Evolutionary conservation across 441 rosid species (phyloP).

Genomic region (Kokia cookei): DNA sequence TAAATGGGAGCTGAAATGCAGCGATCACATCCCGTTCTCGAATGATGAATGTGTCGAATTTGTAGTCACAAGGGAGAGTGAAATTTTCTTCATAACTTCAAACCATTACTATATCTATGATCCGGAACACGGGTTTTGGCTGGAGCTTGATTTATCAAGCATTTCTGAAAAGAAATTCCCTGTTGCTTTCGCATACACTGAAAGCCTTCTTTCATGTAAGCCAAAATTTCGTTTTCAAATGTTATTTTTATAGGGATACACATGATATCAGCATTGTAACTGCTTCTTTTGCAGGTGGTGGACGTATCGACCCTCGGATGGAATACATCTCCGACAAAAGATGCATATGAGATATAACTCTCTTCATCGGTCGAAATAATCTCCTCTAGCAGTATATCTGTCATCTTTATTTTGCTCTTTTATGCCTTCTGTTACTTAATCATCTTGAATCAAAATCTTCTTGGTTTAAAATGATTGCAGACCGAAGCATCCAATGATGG

Average conservation of each 20-base stretch:
- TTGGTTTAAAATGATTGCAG: not conserved
- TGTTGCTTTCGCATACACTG: constrained; percentile 1
- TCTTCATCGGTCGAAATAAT: not conserved
- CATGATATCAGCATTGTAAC: not conserved
- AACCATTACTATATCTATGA: constrained; percentile 6
- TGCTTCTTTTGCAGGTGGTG: constrained; percentile 8
- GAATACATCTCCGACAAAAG: not conserved
- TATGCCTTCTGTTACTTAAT: not conserved
- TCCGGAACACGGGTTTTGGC: not conserved
- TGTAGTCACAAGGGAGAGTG: not conserved
- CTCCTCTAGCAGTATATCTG: not conserved
- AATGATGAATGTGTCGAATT: constrained; percentile 3
- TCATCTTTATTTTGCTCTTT: not conserved
- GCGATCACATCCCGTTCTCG: not conserved
- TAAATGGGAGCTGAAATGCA: constrained; percentile 9
- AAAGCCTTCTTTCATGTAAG: constrained; percentile 18
- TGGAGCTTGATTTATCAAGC: not conserved
- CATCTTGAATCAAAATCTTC: not conserved
- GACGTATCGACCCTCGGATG: not conserved
- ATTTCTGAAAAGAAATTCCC: not conserved
- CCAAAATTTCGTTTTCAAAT: not conserved
- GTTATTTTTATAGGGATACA: too few species aligned
- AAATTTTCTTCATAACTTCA: constrained; percentile 8
- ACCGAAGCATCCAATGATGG: not conserved
- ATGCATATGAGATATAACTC: not conserved